Evolutionary conservation across 768 basidiomycete genomes (phyloP).

Genomic region (Boletellus ananiceps): DNA sequence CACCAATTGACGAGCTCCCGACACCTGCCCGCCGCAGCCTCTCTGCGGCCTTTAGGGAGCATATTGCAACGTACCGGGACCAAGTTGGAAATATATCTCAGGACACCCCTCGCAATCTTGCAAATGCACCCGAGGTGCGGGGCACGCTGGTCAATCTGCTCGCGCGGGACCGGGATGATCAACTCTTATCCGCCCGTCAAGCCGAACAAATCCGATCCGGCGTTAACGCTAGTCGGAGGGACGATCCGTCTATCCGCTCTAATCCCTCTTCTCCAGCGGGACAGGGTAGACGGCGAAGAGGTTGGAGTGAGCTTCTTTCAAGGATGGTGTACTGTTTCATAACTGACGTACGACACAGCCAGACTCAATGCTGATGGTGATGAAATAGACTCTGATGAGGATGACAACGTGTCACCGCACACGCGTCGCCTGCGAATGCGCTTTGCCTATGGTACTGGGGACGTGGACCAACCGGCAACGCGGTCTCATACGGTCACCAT

Average conservation of each 20-base stretch:
- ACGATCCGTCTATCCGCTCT: slow-evolving; percentile 4
- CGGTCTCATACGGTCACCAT: slow-evolving; percentile 28
- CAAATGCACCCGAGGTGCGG: slow-evolving; percentile 21
- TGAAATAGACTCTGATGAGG: slow-evolving; percentile 58
- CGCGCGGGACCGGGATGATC: slow-evolving; percentile 23
- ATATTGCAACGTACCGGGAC: slow-evolving; percentile 15
- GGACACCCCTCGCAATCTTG: slow-evolving; percentile 20
- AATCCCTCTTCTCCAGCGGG: slow-evolving; percentile 9
- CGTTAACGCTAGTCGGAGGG: slow-evolving; percentile 10
- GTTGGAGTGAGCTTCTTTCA: slow-evolving; percentile 28
- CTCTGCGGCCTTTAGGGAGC: slow-evolving; percentile 21
- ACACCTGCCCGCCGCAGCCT: slow-evolving; percentile 15
- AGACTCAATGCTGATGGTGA: slow-evolving; percentile 51
- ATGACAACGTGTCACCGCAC: slow-evolving; percentile 48
- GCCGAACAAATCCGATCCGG: slow-evolving; percentile 2
- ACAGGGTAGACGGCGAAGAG: slow-evolving; percentile 29
- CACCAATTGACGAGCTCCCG: slow-evolving; percentile 16
- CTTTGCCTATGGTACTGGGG: slow-evolving; percentile 18
- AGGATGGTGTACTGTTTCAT: background rate
- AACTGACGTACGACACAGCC: slow-evolving; percentile 24
- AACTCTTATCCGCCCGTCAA: slow-evolving; percentile 3
- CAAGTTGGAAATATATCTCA: slow-evolving; percentile 6
- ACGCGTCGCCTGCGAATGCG: slow-evolving; percentile 45
- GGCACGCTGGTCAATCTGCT: slow-evolving; percentile 22
- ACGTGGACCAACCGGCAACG: slow-evolving; percentile 26